phyloP scores from a whole-genome alignment of 768 basidiomycete genomes.

The Boletus rubescentipes region DNA sequence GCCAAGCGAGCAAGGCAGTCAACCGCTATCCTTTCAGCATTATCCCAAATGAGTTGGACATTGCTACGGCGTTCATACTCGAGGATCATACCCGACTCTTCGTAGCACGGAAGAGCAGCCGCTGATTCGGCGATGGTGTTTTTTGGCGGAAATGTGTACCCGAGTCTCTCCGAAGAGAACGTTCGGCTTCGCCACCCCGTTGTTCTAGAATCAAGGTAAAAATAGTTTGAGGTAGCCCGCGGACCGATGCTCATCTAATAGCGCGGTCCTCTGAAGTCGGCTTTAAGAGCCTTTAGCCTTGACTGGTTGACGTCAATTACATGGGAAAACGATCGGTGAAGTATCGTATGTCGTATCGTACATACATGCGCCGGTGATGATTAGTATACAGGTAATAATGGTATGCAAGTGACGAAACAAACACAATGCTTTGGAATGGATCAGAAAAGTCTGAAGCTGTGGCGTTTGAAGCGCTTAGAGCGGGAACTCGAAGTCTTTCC shows the following conservation, averaged over 20 bases:
- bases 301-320: background rate
- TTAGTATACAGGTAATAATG: slow-evolving; percentile 1
- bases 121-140: too few relatives aligned
- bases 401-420: background rate
- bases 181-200: background rate
- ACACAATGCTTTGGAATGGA: background rate
- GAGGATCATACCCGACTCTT: too few relatives aligned
- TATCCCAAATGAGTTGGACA: too few relatives aligned
- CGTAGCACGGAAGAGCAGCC: too few relatives aligned
- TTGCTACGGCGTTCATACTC: too few relatives aligned
- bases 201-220: background rate
- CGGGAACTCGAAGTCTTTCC: background rate
- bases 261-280: background rate
- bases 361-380: slow-evolving; percentile 4
- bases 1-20: too few relatives aligned
- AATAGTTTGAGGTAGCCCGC: background rate
- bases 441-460: slow-evolving; percentile 13
- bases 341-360: slow-evolving; percentile 11
- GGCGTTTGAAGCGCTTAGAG: slow-evolving; percentile 7
- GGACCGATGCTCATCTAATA: too few relatives aligned
- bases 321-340: background rate
- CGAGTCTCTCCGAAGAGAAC: too few relatives aligned
- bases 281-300: too few relatives aligned
- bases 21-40: too few relatives aligned
- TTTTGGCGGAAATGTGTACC: background rate